Conservation (phyloP, 495 filamentous ascomycete species). For the Annulohypoxylon nitens region DNA sequence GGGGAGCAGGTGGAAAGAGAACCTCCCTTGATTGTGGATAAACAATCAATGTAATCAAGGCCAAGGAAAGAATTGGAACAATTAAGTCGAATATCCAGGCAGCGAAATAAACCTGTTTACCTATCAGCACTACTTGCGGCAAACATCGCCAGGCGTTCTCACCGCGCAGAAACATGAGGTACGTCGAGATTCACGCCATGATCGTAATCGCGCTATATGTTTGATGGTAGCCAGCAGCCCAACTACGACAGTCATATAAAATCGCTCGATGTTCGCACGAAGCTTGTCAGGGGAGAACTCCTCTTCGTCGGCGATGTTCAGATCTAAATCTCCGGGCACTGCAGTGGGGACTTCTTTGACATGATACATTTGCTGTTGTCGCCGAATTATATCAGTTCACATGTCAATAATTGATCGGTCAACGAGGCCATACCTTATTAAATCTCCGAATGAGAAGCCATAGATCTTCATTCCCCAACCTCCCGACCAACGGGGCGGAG, state of each 20-base stretch:
- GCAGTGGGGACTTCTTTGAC: constrained; percentile 74
- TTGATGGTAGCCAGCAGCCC: constrained; percentile 74
- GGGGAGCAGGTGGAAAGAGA: constrained; percentile 81
- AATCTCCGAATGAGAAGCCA: constrained; percentile 86
- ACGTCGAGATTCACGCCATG: constrained; percentile 79
- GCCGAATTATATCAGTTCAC: constrained; percentile 8
- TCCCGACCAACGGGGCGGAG: constrained; percentile 74
- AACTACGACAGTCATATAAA: constrained; percentile 86
- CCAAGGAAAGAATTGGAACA: constrained; percentile 68
- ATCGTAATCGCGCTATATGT: constrained; percentile 81
- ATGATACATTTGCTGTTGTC: constrained; percentile 83
- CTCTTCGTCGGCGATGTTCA: constrained; percentile 84
- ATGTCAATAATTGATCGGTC: neutral
- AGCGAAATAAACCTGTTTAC: constrained; percentile 71
- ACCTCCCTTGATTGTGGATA: constrained; percentile 72
- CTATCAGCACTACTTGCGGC: constrained; percentile 13
- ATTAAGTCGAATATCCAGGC: constrained; percentile 85
- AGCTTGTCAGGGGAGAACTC: constrained; percentile 90
- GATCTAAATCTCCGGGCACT: constrained; percentile 72
- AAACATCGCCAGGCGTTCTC: constrained; percentile 25
- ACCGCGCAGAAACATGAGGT: constrained; percentile 77
- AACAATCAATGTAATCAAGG: constrained; percentile 73
- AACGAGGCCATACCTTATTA: constrained; percentile 72
- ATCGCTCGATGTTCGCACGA: constrained; percentile 80
- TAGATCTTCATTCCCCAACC: constrained; percentile 84